phyloP scores from a whole-genome alignment of 116 monocot species.

The Posidonia oceanica region DNA sequence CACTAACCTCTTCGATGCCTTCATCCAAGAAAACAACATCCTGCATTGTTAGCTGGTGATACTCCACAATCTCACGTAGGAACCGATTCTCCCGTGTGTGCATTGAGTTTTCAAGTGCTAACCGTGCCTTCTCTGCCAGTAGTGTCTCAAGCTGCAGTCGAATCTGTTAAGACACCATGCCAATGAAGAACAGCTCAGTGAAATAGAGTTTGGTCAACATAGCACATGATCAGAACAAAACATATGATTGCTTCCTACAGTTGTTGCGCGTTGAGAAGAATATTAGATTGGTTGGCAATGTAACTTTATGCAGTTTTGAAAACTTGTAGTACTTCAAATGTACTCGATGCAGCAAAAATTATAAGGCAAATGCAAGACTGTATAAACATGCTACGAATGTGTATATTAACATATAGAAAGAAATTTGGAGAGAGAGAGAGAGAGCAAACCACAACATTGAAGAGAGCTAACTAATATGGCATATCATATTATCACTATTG shows the following conservation, averaged over 20 bases:
- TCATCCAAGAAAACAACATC: constrained; percentile 52
- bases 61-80: constrained; percentile 80
- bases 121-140: constrained; percentile 59
- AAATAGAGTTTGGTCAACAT: neutral
- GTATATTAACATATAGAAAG: neutral
- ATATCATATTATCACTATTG: too few relatives aligned
- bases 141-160: constrained; percentile 72
- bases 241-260: neutral
- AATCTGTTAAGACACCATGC: constrained; percentile 30
- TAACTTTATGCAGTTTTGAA: neutral
- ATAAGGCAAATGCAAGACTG: neutral
- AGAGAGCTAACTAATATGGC: neutral
- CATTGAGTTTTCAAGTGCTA: constrained; percentile 64
- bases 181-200: neutral
- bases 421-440: too few relatives aligned
- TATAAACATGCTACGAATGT: neutral
- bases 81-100: constrained; percentile 76
- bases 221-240: neutral
- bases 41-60: constrained; percentile 71
- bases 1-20: constrained; percentile 43
- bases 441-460: neutral
- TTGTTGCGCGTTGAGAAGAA: too few relatives aligned
- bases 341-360: neutral
- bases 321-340: neutral
- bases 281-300: neutral